Evolutionary conservation across 805 yeast genomes (phyloP).

Genomic region (Pichia manshurica): DNA sequence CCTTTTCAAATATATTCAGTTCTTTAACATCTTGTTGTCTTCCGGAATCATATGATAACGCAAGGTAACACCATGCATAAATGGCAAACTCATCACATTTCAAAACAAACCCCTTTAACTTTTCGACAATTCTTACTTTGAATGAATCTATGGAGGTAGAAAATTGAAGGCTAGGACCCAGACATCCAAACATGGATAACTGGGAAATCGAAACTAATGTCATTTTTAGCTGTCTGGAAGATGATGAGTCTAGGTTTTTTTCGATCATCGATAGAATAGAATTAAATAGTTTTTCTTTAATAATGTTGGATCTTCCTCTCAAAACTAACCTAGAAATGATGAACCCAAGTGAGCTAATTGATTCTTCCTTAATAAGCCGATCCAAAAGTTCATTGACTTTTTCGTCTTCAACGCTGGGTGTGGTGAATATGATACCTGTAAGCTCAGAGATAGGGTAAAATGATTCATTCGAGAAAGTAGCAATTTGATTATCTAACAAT

Average conservation of each 20-base stretch:
- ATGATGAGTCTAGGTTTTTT: conserved; percentile 17
- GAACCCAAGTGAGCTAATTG: conserved; percentile 36
- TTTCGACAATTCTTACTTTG: conserved; percentile 24
- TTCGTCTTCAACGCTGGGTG: conserved; percentile 25
- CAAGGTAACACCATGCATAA: conserved; percentile 48
- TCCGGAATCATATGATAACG: conserved; percentile 32
- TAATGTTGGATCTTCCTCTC: conserved; percentile 25
- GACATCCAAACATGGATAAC: conserved; percentile 39
- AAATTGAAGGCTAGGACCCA: conserved; percentile 32
- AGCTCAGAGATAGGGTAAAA: conserved; percentile 20
- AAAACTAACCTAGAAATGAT: conserved; percentile 41
- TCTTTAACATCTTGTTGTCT: neutral
- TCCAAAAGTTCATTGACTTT: conserved; percentile 9
- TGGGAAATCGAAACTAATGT: conserved; percentile 40
- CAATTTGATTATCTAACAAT: conserved; percentile 15
- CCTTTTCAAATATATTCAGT: conserved; percentile 33
- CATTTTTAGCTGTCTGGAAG: conserved; percentile 17
- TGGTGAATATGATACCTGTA: conserved; percentile 33
- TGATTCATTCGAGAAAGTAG: conserved; percentile 23
- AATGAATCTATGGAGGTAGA: conserved; percentile 19
- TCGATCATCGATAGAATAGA: conserved; percentile 20
- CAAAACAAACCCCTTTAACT: conserved; percentile 38
- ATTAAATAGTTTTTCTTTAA: conserved; percentile 15
- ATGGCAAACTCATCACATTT: conserved; percentile 51
- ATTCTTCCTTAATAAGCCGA: conserved; percentile 7